Evolutionary conservation across 1,139 yeast genomes (phyloP).

Genomic region (Yamadazyma aaseri): DNA sequence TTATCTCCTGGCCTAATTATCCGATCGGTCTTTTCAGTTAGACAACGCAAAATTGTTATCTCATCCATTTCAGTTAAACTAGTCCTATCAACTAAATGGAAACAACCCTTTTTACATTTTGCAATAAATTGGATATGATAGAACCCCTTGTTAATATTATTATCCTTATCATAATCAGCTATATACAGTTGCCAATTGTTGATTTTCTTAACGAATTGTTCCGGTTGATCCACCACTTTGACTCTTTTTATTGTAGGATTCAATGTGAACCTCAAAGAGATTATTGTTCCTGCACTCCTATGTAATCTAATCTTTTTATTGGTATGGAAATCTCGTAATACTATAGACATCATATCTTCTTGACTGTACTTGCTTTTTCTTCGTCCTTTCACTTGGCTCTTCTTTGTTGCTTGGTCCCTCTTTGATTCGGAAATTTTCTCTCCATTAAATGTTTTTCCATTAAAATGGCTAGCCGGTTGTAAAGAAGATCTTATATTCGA

Average conservation of each 20-base stretch:
- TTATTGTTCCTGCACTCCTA: not conserved
- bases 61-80: slow-evolving; percentile 2
- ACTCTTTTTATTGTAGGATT: not conserved
- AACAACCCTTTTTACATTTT: slow-evolving; percentile 8
- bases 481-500: no score
- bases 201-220: not conserved
- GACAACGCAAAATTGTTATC: not conserved
- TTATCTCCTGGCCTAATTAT: slow-evolving; percentile 1
- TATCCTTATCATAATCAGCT: not conserved
- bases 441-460: no score
- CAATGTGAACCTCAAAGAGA: not conserved
- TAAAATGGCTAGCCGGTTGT: no score
- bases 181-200: not conserved
- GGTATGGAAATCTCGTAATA: slow-evolving; percentile 1
- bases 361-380: no score
- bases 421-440: no score
- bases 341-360: no score
- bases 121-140: slow-evolving; percentile 8
- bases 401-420: no score
- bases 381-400: no score
- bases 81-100: slow-evolving; percentile 7
- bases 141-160: not conserved
- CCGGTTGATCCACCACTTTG: not conserved
- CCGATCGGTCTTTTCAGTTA: not conserved
- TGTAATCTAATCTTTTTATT: not conserved